phyloP scores from a whole-genome alignment of 2,329 filamentous ascomycete genomes.

The Colletotrichum tanaceti region DNA sequence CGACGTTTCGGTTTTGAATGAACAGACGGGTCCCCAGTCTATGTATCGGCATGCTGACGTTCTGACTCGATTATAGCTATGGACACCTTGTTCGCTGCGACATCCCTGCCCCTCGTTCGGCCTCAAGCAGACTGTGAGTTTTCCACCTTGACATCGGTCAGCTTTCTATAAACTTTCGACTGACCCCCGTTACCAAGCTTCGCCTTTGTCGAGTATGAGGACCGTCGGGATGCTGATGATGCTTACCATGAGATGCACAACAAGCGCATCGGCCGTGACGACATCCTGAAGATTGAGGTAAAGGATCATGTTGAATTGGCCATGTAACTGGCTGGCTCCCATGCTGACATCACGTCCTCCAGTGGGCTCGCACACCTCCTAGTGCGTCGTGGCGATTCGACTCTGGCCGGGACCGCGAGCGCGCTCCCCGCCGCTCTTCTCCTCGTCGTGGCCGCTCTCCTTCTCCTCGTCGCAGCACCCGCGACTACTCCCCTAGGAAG shows the following conservation, averaged over 20 bases:
- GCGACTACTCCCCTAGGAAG: slow-evolving; percentile 88
- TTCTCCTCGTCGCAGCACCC: slow-evolving; percentile 79
- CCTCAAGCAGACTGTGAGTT: slow-evolving; percentile 93
- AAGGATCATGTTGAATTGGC: slow-evolving; percentile 46
- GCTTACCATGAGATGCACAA: slow-evolving; percentile 99
- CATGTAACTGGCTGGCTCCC: too few species aligned
- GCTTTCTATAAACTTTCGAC: background rate
- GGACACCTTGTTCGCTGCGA: slow-evolving; percentile 98
- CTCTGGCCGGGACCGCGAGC: slow-evolving; percentile 82
- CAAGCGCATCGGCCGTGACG: slow-evolving; percentile 96
- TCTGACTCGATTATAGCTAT: slow-evolving; percentile 71
- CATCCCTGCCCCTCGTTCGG: slow-evolving; percentile 94
- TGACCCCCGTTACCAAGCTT: slow-evolving; percentile 66
- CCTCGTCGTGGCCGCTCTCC: slow-evolving; percentile 79
- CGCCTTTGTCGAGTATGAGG: slow-evolving; percentile 99
- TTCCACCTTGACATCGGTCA: background rate
- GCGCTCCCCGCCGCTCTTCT: slow-evolving; percentile 67
- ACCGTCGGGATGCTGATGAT: slow-evolving; percentile 96
- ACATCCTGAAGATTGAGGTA: slow-evolving; percentile 98
- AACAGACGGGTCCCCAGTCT: slow-evolving; percentile 16
- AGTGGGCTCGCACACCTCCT: slow-evolving; percentile 99
- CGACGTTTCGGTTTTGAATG: slow-evolving; percentile 15
- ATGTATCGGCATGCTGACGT: slow-evolving; percentile 58
- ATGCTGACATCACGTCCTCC: slow-evolving; percentile 27
- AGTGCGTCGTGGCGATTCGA: slow-evolving; percentile 99